These are phyloP conservation scores for Chaetoceros tenuissimus DNA, from an alignment of 108 stramenopile species.

Conservation along the genomic window DNA sequence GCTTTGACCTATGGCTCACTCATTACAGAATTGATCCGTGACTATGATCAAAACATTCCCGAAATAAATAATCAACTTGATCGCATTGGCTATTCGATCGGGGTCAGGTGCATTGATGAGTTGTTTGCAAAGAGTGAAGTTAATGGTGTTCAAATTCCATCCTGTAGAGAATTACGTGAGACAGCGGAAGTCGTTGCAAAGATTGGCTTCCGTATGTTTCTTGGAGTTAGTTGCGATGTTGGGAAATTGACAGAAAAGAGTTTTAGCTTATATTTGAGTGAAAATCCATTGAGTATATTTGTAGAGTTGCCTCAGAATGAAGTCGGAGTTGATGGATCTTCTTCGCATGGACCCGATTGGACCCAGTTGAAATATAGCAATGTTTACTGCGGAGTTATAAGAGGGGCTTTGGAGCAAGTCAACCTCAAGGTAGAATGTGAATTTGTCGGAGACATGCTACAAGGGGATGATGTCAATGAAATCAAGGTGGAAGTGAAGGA, in stretches of 20 bases:
- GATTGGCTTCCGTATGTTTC: slow-evolving; percentile 94
- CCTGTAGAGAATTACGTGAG: slow-evolving; percentile 56
- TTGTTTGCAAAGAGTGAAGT: slow-evolving; percentile 86
- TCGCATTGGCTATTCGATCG: slow-evolving; percentile 93
- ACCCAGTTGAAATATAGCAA: slow-evolving; percentile 76
- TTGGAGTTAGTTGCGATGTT: slow-evolving; percentile 83
- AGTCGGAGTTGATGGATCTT: slow-evolving; percentile 12
- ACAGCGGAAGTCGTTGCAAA: slow-evolving; percentile 88
- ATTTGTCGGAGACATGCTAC: slow-evolving; percentile 67
- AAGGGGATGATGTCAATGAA: slow-evolving; percentile 89
- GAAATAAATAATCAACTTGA: slow-evolving; percentile 82
- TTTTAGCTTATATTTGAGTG: slow-evolving; percentile 73
- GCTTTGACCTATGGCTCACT: slow-evolving; percentile 94
- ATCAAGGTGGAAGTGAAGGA: slow-evolving; percentile 79
- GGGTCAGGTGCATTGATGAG: slow-evolving; percentile 92
- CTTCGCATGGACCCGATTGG: slow-evolving; percentile 30
- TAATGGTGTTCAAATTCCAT: slow-evolving; percentile 13
- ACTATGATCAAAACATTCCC: slow-evolving; percentile 71
- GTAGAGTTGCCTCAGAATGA: slow-evolving; percentile 81
- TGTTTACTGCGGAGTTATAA: slow-evolving; percentile 86
- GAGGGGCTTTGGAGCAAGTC: slow-evolving; percentile 92
- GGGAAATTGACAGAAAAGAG: slow-evolving; percentile 47
- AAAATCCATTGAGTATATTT: slow-evolving; percentile 90
- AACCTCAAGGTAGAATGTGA: slow-evolving; percentile 74
- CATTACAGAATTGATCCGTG: slow-evolving; percentile 86